A percentile compares a stretch with the other conserved stretches of the same genome.
phyloP scores from a whole-genome alignment of 768 basidiomycete species.

The Podaxis rugospora region DNA sequence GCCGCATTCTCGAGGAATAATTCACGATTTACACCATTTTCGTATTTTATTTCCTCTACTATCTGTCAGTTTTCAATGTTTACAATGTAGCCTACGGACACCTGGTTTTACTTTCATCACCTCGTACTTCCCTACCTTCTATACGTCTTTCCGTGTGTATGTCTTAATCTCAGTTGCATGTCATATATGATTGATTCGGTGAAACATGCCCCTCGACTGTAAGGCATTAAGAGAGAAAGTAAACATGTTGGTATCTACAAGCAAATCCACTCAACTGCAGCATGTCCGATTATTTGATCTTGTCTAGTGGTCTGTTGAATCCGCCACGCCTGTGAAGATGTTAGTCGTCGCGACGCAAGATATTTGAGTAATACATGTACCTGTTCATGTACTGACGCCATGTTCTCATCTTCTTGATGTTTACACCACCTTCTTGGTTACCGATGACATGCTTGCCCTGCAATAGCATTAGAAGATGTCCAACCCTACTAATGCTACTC shows the following conservation, averaged over 20 bases:
- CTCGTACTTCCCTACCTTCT: constrained; percentile 15
- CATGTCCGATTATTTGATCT: constrained; percentile 69
- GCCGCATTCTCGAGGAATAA: constrained; percentile 10
- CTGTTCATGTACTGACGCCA: constrained; percentile 99
- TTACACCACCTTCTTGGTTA: constrained; percentile 68
- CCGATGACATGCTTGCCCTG: constrained; percentile 79
- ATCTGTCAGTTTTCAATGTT: not conserved
- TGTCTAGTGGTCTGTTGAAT: constrained; percentile 90
- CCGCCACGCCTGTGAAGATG: constrained; percentile 53
- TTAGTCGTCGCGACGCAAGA: not conserved
- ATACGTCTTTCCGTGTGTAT: constrained; percentile 17
- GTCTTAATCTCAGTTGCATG: constrained; percentile 17
- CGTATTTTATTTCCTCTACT: constrained; percentile 7
- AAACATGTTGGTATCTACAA: constrained; percentile 5
- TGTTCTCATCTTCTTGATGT: constrained; percentile 79
- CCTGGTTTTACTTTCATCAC: constrained; percentile 4
- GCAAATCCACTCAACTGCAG: constrained; percentile 7
- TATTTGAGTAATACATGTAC: constrained; percentile 26
- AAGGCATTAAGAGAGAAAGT: not conserved
- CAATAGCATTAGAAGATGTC: not conserved
- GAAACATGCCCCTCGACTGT: constrained; percentile 4
- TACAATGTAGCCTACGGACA: not conserved
- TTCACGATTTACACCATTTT: constrained; percentile 5
- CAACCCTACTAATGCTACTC: constrained; percentile 10
- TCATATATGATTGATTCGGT: constrained; percentile 9